These are phyloP conservation scores for Nemania serpens DNA, from an alignment of 2,329 filamentous ascomycete genomes.

Conservation along the genomic window DNA sequence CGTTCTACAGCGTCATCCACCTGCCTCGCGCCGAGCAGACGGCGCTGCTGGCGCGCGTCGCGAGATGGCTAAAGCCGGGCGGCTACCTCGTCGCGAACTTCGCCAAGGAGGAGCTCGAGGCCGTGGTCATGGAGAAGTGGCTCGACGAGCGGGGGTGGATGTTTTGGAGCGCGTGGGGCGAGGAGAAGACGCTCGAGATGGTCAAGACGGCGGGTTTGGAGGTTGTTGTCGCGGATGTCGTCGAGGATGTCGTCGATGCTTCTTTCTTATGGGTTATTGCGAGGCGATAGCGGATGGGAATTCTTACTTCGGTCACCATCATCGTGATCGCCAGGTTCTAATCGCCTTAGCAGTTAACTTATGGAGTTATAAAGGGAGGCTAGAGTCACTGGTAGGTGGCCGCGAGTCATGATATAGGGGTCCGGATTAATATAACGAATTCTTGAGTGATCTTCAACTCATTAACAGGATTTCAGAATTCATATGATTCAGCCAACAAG, in stretches of 20 bases:
- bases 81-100: slow-evolving; percentile 57
- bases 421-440: too few relatives aligned
- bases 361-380: too few relatives aligned
- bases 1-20: slow-evolving; percentile 60
- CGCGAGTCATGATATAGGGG: too few relatives aligned
- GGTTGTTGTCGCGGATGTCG: slow-evolving; percentile 40
- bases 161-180: slow-evolving; percentile 50
- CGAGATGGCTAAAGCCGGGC: slow-evolving; percentile 55
- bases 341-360: too few relatives aligned
- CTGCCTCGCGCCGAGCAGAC: slow-evolving; percentile 57
- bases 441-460: too few relatives aligned
- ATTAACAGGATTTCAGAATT: too few relatives aligned
- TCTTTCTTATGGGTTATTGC: slow-evolving; percentile 50
- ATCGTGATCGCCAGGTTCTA: too few relatives aligned
- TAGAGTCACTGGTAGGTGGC: too few relatives aligned
- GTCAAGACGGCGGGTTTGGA: slow-evolving; percentile 43
- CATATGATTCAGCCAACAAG: too few relatives aligned
- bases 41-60: slow-evolving; percentile 50
- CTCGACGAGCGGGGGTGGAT: slow-evolving; percentile 48
- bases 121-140: slow-evolving; percentile 44
- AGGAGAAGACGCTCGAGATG: slow-evolving; percentile 40
- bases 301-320: too few relatives aligned
- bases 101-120: slow-evolving; percentile 37
- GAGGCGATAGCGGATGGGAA: slow-evolving; percentile 18
- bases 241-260: slow-evolving; percentile 41